Percentiles rank a stretch among this genome's conserved stretches.
Evolutionary conservation across 805 yeast genomes (phyloP).

Genomic region (Ogataea naganishii): DNA sequence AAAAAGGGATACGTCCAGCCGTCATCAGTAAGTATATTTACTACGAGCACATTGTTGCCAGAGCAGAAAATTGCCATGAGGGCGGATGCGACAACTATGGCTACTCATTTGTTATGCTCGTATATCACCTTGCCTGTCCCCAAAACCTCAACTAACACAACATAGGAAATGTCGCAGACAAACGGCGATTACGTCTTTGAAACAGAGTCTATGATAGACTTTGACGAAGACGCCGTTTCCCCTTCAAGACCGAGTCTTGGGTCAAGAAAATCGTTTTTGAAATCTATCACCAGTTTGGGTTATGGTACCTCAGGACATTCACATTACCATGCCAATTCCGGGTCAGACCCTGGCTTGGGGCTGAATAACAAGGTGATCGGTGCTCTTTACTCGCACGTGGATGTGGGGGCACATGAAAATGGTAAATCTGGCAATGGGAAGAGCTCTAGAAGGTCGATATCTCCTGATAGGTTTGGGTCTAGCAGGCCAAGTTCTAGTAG

Average conservation of each 20-base stretch:
- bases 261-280: slow-evolving; percentile 14
- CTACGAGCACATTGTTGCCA: neutral
- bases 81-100: neutral
- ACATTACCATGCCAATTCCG: slow-evolving; percentile 3
- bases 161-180: slow-evolving; percentile 20
- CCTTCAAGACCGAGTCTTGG: slow-evolving; percentile 1
- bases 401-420: slow-evolving; percentile 16
- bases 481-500: neutral
- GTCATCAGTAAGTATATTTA: slow-evolving; percentile 14
- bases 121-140: neutral
- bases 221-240: slow-evolving; percentile 1
- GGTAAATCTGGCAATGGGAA: slow-evolving; percentile 2
- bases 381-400: slow-evolving; percentile 50
- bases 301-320: slow-evolving; percentile 9
- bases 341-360: neutral
- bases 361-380: slow-evolving; percentile 33
- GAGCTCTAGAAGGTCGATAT: slow-evolving; percentile 5
- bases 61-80: neutral
- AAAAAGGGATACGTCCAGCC: slow-evolving; percentile 26
- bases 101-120: neutral
- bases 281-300: slow-evolving; percentile 14
- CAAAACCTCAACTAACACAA: slow-evolving; percentile 1
- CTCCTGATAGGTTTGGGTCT: slow-evolving; percentile 4
- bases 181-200: slow-evolving; percentile 10
- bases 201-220: slow-evolving; percentile 11